phyloP scores from a whole-genome alignment of 2,329 filamentous ascomycete genomes.

The Zasmidium cellare region DNA sequence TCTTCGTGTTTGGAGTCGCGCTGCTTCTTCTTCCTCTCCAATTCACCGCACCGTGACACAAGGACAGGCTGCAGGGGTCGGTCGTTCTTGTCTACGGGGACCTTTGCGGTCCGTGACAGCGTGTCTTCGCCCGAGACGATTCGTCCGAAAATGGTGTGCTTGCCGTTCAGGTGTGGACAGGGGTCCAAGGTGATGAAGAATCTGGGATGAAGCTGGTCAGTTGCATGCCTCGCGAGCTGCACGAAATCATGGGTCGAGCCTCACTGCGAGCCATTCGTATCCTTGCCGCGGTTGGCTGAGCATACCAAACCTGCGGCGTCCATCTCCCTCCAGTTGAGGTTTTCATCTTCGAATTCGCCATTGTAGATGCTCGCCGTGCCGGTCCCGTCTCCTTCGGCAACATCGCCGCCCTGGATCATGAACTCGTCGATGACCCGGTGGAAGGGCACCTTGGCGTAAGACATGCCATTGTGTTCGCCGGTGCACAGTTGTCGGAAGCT shows the following conservation, averaged over 20 bases:
- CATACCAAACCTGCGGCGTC: slow-evolving; percentile 42
- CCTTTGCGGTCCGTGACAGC: slow-evolving; percentile 36
- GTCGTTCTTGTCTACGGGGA: slow-evolving; percentile 40
- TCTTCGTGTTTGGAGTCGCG: slow-evolving; percentile 15
- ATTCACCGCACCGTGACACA: slow-evolving; percentile 40
- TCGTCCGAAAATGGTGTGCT: slow-evolving; percentile 44
- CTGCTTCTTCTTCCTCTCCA: slow-evolving; percentile 36
- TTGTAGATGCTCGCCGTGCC: slow-evolving; percentile 43
- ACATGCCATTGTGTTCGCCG: slow-evolving; percentile 38
- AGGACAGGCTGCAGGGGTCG: slow-evolving; percentile 38
- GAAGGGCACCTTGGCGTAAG: slow-evolving; percentile 40
- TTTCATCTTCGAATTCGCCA: slow-evolving; percentile 43
- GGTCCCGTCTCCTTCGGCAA: slow-evolving; percentile 42
- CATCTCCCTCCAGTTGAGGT: slow-evolving; percentile 42
- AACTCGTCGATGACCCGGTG: slow-evolving; percentile 46
- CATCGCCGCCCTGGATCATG: slow-evolving; percentile 48
- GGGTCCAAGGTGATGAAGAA: slow-evolving; percentile 45
- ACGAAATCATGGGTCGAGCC: background rate
- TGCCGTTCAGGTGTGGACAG: slow-evolving; percentile 41
- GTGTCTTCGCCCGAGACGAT: slow-evolving; percentile 39
- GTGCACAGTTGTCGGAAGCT: slow-evolving; percentile 49
- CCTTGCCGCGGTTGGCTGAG: slow-evolving; percentile 42
- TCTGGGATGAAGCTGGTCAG: slow-evolving; percentile 24
- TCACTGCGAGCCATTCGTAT: slow-evolving; percentile 43
- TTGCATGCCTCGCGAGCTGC: background rate